A percentile compares a stretch with the other conserved stretches of the same genome.
Conservation (phyloP, 2,329 filamentous ascomycete genomes). For the Corniculantispora saksenae region DNA sequence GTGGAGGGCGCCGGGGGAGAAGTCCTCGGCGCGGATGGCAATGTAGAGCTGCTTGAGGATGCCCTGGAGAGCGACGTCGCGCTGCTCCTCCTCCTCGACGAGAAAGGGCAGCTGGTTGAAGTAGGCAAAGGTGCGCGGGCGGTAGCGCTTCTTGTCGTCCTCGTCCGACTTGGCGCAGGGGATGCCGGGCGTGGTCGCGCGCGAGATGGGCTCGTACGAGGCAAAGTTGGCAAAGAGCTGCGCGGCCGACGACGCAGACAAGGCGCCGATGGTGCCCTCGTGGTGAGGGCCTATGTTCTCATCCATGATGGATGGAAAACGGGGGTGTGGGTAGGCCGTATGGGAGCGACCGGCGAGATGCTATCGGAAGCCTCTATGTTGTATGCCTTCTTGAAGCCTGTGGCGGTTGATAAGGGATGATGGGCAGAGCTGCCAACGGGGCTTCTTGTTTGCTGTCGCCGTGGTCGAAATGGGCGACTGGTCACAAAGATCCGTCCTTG, state of each 20-base stretch:
- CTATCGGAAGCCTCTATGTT: background rate
- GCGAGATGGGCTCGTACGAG: constrained; percentile 70
- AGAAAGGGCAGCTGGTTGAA: constrained; percentile 86
- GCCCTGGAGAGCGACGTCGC: constrained; percentile 77
- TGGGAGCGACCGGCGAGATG: background rate
- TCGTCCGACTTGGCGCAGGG: constrained; percentile 53
- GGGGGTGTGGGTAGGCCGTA: background rate
- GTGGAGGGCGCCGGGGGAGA: constrained; percentile 88
- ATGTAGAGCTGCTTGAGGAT: constrained; percentile 95
- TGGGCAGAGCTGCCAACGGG: constrained; percentile 2
- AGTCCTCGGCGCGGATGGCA: constrained; percentile 87
- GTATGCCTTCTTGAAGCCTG: background rate
- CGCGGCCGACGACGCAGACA: constrained; percentile 35
- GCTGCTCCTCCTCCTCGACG: constrained; percentile 76
- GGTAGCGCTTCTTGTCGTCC: constrained; percentile 65
- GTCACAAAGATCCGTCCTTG: background rate
- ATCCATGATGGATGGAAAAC: constrained; percentile 34
- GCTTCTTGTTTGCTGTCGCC: background rate
- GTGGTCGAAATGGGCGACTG: background rate
- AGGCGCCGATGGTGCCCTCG: constrained; percentile 31
- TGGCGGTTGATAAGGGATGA: background rate
- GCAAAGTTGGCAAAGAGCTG: constrained; percentile 41
- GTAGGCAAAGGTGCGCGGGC: constrained; percentile 91
- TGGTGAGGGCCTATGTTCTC: constrained; percentile 39
- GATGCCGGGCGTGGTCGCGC: constrained; percentile 80